Conservation (phyloP, 208 protist genomes). For the Naegleria lovaniensis region DNA sequence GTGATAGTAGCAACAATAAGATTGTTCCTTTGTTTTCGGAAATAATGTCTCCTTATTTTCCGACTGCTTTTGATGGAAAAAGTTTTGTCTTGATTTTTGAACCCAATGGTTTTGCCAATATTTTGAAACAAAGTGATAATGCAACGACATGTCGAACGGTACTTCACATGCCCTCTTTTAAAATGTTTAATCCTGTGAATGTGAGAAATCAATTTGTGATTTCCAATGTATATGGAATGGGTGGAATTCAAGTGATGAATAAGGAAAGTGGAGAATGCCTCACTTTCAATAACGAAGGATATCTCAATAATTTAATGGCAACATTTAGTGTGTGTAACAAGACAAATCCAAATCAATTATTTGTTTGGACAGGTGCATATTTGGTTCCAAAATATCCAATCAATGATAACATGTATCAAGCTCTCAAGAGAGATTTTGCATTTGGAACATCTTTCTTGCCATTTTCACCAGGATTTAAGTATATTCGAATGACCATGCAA, state of each 20-base stretch:
- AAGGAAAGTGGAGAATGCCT: neutral
- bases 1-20: neutral
- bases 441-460: neutral
- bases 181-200: neutral
- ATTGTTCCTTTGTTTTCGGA: neutral
- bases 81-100: neutral
- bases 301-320: neutral
- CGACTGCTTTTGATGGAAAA: neutral
- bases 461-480: neutral
- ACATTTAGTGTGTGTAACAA: neutral
- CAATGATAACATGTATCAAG: neutral
- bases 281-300: neutral
- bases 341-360: neutral
- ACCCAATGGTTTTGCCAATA: neutral
- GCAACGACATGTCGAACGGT: neutral
- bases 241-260: neutral
- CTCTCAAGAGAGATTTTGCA: neutral
- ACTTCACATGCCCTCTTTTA: neutral
- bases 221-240: neutral
- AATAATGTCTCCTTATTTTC: neutral
- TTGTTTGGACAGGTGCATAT: neutral
- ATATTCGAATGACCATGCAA: neutral
- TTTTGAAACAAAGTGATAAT: neutral
- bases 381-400: neutral
- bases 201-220: neutral